These are phyloP conservation scores for Aspergillus oerlinghausenensis DNA, from an alignment of 2,329 filamentous ascomycete species.

Conservation along the genomic window DNA sequence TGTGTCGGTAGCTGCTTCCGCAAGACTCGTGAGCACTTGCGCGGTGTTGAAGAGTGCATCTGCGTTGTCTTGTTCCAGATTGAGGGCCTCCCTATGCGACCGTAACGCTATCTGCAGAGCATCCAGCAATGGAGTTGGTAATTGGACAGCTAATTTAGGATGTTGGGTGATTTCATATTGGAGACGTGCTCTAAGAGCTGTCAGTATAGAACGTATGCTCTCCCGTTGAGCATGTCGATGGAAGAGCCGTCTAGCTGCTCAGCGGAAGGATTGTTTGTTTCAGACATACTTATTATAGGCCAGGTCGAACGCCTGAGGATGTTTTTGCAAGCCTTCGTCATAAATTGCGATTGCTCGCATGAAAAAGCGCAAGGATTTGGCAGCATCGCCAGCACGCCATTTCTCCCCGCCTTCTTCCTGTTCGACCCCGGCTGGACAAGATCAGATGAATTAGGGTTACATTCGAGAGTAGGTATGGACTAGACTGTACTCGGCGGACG, in stretches of 20 bases:
- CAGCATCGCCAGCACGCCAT: conserved; percentile 67
- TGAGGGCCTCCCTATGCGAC: conserved; percentile 60
- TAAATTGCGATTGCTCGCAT: conserved; percentile 64
- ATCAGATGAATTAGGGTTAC: background rate
- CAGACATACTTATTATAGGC: conserved; percentile 67
- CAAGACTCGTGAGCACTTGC: conserved; percentile 63
- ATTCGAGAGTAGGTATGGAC: background rate
- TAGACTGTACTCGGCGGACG: background rate
- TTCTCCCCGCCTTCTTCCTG: conserved; percentile 70
- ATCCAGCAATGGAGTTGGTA: conserved; percentile 52
- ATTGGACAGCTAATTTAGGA: conserved; percentile 54
- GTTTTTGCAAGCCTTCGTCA: conserved; percentile 57
- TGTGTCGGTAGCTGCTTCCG: conserved; percentile 56
- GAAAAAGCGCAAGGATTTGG: conserved; percentile 57
- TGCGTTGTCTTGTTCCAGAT: conserved; percentile 57
- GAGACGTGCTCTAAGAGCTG: conserved; percentile 55
- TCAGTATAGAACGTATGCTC: conserved; percentile 6
- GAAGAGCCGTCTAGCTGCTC: background rate
- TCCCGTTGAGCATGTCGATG: background rate
- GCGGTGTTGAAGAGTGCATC: conserved; percentile 69
- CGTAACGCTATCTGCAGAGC: conserved; percentile 57
- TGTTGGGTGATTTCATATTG: conserved; percentile 68
- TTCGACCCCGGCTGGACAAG: conserved; percentile 54
- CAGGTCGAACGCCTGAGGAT: conserved; percentile 62
- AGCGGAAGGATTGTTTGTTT: background rate